Evolutionary conservation across 192 early-diverging fungal species (phyloP), one percentile per base, ranked within the genome.

Genomic region (Dissophora globulifera): DNA sequence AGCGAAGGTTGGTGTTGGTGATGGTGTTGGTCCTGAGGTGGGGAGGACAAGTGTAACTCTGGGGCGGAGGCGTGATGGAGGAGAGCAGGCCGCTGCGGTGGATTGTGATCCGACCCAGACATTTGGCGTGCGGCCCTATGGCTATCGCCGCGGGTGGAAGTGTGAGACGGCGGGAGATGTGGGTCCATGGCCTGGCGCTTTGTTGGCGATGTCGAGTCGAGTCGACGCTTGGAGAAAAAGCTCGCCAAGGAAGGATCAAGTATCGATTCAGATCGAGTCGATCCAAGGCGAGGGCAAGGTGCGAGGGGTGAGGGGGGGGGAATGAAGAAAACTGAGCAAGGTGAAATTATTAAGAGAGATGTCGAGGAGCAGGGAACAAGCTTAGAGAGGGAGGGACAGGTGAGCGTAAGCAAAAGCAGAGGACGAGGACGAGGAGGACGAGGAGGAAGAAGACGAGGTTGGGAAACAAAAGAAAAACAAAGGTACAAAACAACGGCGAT

Each of bases 301-400:
- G 13, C 13, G 13, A 6, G 7, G 35, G 13, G 35, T 9, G 35
- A 38, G 7, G 35, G 35, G 35, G 35, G 35, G 35, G 35, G 35
- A 38, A 38, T 6, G 35, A 9, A 6, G 35, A 6, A 38, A 38
- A 38, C 35, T 6, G 35, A 38, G 54, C 51, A 71, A 68, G 45
- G 25, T 67, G 50, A 30, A 43, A 46, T 23, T 61, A 64, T 56
- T 79, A 66, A 81, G 41, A 71, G 69, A 5, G 57, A 55, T 16
- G 49, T 55, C 35, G 29, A 5, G 16, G 58, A 19, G 58, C n/a
- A n/a, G n/a, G n/a, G n/a, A n/a, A n/a, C n/a, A n/a, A n/a, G n/a
- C n/a, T n/a, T n/a, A n/a, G n/a, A n/a, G n/a, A n/a, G n/a, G n/a
- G n/a, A n/a, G n/a, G n/a, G n/a, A n/a, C n/a, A n/a, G n/a, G n/a